Base-by-base conservation (phyloP, 805 yeast genomes). In the Hanseniaspora guilliermondii region DNA sequence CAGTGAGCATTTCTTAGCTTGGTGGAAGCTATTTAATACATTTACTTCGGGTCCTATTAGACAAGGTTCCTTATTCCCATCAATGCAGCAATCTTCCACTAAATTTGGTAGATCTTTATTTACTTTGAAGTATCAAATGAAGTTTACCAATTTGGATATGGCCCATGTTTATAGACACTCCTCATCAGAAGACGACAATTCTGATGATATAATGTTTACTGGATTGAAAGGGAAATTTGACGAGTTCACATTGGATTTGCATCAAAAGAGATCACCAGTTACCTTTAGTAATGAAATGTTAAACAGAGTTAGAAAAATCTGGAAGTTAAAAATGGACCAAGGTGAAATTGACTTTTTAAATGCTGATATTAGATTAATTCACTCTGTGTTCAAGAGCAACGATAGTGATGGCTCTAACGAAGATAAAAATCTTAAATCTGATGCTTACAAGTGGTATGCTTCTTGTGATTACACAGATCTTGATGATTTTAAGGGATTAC, bases 21-120 rank as follows among this genome's bases (percentile, higher is more conserved):
- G 97, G 97, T 87, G 95, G 94, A 68, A 71, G 36, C 72, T 84
- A 57, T 88, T 88, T 65, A 75, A 79, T 37, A 80, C 88, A n/a
- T 81, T 80, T 56, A 73, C 84, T 60, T 79, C 87, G 52, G 75
- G 91, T 12, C 96, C 96, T 0, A 74, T 87, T 24, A 73, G 91
- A 53, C 73, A 76, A 47, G 96, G 96, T 0, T 68, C 73, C 1
- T 64, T 89, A 36, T 88, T 86, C 67, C 76, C 78, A 0, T 76
- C 74, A 24, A 55, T 66, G 30, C 59, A 64, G 8, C 73, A 73
- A 56, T 79, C 76, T 39, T 62, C 65, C 6, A 73, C 72, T 41
- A 81, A 80, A 60, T 82, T 87, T 64, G 85, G 94, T 0, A 72
- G 77, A 49, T 82, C 83, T 60, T 68, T 87, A 44, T 79, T 75